Base-by-base conservation (phyloP, 1,139 yeast species). In the Debaryomycetaceae sp. region DNA sequence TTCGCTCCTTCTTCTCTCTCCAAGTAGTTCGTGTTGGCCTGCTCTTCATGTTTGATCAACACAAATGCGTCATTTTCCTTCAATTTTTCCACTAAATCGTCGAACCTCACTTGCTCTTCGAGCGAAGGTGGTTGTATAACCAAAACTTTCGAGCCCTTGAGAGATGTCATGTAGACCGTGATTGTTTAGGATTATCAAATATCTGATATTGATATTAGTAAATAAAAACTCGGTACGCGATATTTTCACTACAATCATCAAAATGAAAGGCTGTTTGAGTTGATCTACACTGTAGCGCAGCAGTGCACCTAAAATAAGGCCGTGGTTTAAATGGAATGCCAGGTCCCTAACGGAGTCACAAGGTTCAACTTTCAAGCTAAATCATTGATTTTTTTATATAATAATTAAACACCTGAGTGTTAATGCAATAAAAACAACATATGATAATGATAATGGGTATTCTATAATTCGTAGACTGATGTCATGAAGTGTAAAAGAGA, bases 61-160 rank as follows among this genome's bases (percentile, higher is more conserved):
- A 63, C 65, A 11, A 49, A 52, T 4, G 61, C 66, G 5, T 62
- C 65, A 36, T 59, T 46, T 24, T 58, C 53, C 44, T 56, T 55
- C 5, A 59, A 49, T 7, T 51, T 14, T n/a, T 44, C 33, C 20
- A 43, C 56, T 2, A 65, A 47, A 9, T 58, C 46, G 1, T 55
- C 52, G 0, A 66, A 56, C 6, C 61, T 62, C 4, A 58, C 43
- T 7, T 34, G 36, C 23, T 47, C 48, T 6, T 40, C 36, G 30
- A 70, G 57, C 6, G 57, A 57, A 0, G 53, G 54, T 1, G 78
- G 70, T 39, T 65, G 65, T 20, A 80, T 56, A 0, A 80, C 56
- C 37, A 79, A 64, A 40, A 76, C 63, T 36, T 65, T 63, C 40
- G 68, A 58, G 37, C 68, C 68, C 39, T 68, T 65, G 55, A 76